Base-by-base conservation (phyloP, 306 rosid genomes). In the Fragaria ananassa region DNA sequence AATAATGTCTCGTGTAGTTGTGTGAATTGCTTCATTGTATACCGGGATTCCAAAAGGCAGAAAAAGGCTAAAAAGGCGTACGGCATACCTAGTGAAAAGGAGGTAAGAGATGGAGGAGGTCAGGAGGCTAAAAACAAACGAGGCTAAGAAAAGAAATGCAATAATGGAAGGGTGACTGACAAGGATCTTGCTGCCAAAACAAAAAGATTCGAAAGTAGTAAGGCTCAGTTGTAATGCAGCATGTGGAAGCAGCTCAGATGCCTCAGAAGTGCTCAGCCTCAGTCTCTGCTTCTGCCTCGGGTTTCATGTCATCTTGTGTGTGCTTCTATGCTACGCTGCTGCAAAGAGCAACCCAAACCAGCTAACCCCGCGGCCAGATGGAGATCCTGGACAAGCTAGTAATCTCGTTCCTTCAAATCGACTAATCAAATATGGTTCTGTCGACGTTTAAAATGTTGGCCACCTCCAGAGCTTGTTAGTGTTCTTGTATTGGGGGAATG, bases 201-300 rank as follows among this genome's bases (percentile, higher is more conserved):
- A 23, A 54, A 71, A 72, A 72, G 76, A 54, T 37, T 72, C 42
- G 14, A 27, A 27, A 70, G 49, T 4, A 42, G 34, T 10, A n/a
- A 53, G 47, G 34, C 34, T 51, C 60, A 70, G 31, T 18, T 49
- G 29, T 47, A 49, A 31, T 70, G 74, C 74, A 27, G 74, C 74
- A 70, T n/a, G 64, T 61, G 64, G 77, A 34, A 29, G 68, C n/a
- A 42, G 56, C 68, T 56, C 68, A 73, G 42, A 46, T 27, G 51
- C 14, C 68, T 72, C 68, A 73, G 42, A 46, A 42, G 51, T 29
- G 14, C 18, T 10, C 50, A 67, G 63, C 69, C 21, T 35, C 41
- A 18, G 46, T 27, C 46, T 61, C 19, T 11, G 34, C 41, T 6
- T 14, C 39, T 29, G 67, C 77, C 77, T 74, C 77, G 69, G 57